Evolutionary conservation across 1,139 yeast genomes (phyloP).

Genomic region (Pichia cactophila): DNA sequence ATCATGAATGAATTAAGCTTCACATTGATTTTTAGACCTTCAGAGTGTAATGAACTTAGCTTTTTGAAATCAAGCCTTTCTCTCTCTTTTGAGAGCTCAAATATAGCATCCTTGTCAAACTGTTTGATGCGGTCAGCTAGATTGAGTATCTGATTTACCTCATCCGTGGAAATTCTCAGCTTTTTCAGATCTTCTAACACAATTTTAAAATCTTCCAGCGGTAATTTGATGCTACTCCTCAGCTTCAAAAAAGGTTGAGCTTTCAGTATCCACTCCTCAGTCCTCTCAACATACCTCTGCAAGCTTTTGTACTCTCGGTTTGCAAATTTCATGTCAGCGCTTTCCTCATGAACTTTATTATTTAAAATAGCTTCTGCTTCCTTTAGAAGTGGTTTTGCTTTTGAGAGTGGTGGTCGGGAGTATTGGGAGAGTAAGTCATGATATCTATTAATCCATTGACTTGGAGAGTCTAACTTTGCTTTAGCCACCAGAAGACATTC

Average conservation of each 20-base stretch:
- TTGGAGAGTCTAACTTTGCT: slow-evolving; percentile 38
- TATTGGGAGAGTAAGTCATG: slow-evolving; percentile 35
- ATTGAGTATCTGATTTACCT: slow-evolving; percentile 52
- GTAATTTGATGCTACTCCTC: slow-evolving; percentile 26
- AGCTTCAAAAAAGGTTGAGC: slow-evolving; percentile 43
- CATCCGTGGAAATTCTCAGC: slow-evolving; percentile 47
- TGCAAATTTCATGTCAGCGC: slow-evolving; percentile 1
- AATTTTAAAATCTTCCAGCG: slow-evolving; percentile 25
- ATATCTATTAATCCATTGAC: slow-evolving; percentile 46
- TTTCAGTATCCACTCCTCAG: slow-evolving; percentile 47
- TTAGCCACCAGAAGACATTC: slow-evolving; percentile 31
- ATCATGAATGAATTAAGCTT: slow-evolving; percentile 44
- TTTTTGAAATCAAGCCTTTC: slow-evolving; percentile 36
- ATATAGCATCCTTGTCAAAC: slow-evolving; percentile 42
- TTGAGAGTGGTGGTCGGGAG: slow-evolving; percentile 41
- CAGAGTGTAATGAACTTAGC: slow-evolving; percentile 26
- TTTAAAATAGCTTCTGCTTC: slow-evolving; percentile 52
- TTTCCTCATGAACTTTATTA: slow-evolving; percentile 10
- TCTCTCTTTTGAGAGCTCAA: slow-evolving; percentile 6
- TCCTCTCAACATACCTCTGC: slow-evolving; percentile 36
- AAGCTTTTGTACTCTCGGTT: slow-evolving; percentile 30
- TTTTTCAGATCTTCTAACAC: slow-evolving; percentile 43
- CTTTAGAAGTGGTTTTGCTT: slow-evolving; percentile 36
- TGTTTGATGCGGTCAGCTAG: slow-evolving; percentile 46
- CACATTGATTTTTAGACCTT: slow-evolving; percentile 57